Base-by-base conservation (phyloP, 108 stramenopile genomes). In the Fragilariopsis cylindrus region DNA sequence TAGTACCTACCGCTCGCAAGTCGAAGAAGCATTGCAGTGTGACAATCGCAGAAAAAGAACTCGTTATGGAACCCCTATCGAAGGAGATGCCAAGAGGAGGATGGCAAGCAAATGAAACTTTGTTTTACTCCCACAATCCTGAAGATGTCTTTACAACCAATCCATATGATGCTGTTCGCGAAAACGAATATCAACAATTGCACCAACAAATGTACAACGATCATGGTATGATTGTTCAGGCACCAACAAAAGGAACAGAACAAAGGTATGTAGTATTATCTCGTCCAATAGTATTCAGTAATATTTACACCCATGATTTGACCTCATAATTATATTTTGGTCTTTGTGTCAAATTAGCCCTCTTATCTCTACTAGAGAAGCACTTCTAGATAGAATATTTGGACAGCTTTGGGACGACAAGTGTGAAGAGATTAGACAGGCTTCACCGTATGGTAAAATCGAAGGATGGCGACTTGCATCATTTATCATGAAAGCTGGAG, bases 401-500 rank as follows among this genome's bases (percentile, higher is more conserved):
- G 94, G 94, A 42, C 74, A 79, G 65, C 80, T 87, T 47, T 95
- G 91, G 94, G 77, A 60, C 9, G 85, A 80, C 15, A 84, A 85
- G 65, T 92, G 91, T 70, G 84, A 85, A 64, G 85, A 84, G 60
- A 85, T 92, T 64, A 82, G 90, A 18, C 80, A 88, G 46, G 76
- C 84, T 56, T 93, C 95, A 5, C 89, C 90, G 3, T 93, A 78
- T 56, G 87, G 91, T 18, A 82, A 93, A 58, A 80, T 91, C 40
- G 69, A 86, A 30, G 92, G 92, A 7, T 96, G 95, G 95, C 81
- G 81, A 58, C 81, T 93, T 39, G 90, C 92, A 3, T 90, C 92
- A 8, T 92, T 96, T 66, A 92, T 92, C 66, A 81, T 96, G 69
- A 96, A 96, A 67, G 91, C 91, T 16, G 95, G 95, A 43, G 95